Base-by-base conservation (phyloP, 306 rosid species). In the Gillenia trifoliata region DNA sequence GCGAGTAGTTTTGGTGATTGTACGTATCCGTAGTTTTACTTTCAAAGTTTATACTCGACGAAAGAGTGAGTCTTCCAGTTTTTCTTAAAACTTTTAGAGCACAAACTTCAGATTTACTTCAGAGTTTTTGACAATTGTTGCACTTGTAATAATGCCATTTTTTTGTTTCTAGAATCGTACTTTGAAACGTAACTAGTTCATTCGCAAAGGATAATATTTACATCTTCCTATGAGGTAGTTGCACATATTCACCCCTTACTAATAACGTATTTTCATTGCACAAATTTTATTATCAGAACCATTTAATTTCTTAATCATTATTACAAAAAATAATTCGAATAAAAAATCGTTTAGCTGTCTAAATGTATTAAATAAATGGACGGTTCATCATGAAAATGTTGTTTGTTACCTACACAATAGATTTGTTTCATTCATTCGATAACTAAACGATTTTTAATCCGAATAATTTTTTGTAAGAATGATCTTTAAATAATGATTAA, bases 391-490 rank as follows among this genome's bases (percentile, higher is more conserved):
- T 47, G 0, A 15, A 47, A 47, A 47, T 47, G 6, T 47, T 47
- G 0, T 2, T 47, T 47, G 20, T 0, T 47, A 17, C 20, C 20
- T 47, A 16, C 52, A 47, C 20, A 0, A 4, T 16, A 0, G 15
- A 47, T 47, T 47, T 47, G 5, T 47, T 47, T 0, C 1, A 0
- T 15, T 15, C 52, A 45, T 45, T 45, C 0, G 2, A 15, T 45
- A 5, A 47, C 0, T 0, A 47, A 47, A 16, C 3, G 3, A 47
- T 47, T 7, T 47, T 0, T 0, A 0, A 4, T 16, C 1, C 0
- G 0, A 15, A 16, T 16, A 0, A 0, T 15, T 47, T 47, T 47
- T 47, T 16, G 20, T 16, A 47, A 2, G 20, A 0, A 0, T 0
- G 5, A 47, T 47, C 52, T 16, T 47, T 2, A 15, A 15, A 17